Percentiles rank a stretch among this genome's conserved stretches.
phyloP scores from a whole-genome alignment of 75 land plant species.

The Azolla pinnata region DNA sequence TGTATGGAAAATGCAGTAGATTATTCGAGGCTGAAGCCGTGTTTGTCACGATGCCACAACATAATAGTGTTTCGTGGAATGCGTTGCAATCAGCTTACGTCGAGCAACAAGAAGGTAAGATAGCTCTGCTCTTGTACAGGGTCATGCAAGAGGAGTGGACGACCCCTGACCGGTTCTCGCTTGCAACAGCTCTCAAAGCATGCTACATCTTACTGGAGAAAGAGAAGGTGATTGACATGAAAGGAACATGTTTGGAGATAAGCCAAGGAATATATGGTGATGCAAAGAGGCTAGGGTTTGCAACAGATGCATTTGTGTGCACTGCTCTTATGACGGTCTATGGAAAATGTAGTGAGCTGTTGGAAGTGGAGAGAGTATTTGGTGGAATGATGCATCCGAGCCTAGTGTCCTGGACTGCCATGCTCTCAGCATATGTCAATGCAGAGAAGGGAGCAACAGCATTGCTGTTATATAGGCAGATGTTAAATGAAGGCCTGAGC shows the following conservation, averaged over 20 bases:
- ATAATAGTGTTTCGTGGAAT: not conserved
- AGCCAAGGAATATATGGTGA: not conserved
- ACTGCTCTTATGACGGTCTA: slow-evolving; percentile 3
- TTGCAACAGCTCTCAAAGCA: slow-evolving; percentile 29
- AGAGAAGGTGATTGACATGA: not conserved
- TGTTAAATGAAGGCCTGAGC: slow-evolving; percentile 1
- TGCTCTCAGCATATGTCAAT: slow-evolving; percentile 15
- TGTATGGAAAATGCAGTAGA: not conserved
- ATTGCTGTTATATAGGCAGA: not conserved
- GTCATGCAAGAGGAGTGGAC: slow-evolving; percentile 31
- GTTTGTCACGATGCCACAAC: not conserved
- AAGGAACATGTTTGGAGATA: slow-evolving; percentile 1
- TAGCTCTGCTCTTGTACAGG: slow-evolving; percentile 30
- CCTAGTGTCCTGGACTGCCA: slow-evolving; percentile 16
- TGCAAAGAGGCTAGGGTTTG: not conserved
- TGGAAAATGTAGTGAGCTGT: not conserved
- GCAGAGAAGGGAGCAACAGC: slow-evolving; percentile 2
- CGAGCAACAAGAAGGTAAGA: not conserved
- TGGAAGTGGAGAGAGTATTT: not conserved
- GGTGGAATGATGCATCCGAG: not conserved
- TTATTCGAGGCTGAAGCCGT: not conserved
- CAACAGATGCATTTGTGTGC: slow-evolving; percentile 1
- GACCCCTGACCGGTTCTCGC: slow-evolving; percentile 31
- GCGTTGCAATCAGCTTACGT: not conserved
- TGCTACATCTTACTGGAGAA: slow-evolving; percentile 20